Conservation (phyloP, 2,329 filamentous ascomycete species). For the Curvularia lunata region DNA sequence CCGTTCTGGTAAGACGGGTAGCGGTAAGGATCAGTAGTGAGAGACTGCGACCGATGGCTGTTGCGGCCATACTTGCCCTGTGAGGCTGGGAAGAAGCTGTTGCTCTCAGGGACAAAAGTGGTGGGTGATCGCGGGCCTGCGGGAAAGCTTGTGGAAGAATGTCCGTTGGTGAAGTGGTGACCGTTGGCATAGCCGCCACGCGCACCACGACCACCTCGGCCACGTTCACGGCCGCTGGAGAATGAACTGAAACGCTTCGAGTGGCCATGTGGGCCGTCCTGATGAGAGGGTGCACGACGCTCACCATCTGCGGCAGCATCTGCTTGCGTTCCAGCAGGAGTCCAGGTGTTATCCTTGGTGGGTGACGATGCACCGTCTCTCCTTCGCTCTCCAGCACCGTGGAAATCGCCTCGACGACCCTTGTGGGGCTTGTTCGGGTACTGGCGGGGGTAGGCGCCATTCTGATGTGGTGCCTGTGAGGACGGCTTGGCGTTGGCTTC, state of each 20-base stretch:
- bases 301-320: conserved; percentile 44
- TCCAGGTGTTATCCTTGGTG: conserved; percentile 38
- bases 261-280: conserved; percentile 40
- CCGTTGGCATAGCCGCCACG: conserved; percentile 50
- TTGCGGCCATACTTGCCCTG: conserved; percentile 56
- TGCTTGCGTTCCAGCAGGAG: conserved; percentile 42
- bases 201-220: conserved; percentile 55
- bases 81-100: conserved; percentile 39
- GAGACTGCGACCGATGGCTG: conserved; percentile 65
- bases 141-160: conserved; percentile 45
- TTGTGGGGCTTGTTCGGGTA: conserved; percentile 40
- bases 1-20: conserved; percentile 43
- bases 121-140: conserved; percentile 47
- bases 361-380: conserved; percentile 43
- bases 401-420: conserved; percentile 40
- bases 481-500: conserved; percentile 35
- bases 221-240: conserved; percentile 52
- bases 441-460: conserved; percentile 38
- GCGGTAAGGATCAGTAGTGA: conserved; percentile 62
- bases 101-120: conserved; percentile 45
- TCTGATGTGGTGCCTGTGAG: conserved; percentile 29
- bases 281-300: conserved; percentile 35
- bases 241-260: conserved; percentile 47
- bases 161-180: conserved; percentile 51
- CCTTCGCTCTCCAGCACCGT: conserved; percentile 38